These are phyloP conservation scores for Thielaviopsis punctulata DNA, from an alignment of 2,329 filamentous ascomycete genomes.

Conservation along the genomic window DNA sequence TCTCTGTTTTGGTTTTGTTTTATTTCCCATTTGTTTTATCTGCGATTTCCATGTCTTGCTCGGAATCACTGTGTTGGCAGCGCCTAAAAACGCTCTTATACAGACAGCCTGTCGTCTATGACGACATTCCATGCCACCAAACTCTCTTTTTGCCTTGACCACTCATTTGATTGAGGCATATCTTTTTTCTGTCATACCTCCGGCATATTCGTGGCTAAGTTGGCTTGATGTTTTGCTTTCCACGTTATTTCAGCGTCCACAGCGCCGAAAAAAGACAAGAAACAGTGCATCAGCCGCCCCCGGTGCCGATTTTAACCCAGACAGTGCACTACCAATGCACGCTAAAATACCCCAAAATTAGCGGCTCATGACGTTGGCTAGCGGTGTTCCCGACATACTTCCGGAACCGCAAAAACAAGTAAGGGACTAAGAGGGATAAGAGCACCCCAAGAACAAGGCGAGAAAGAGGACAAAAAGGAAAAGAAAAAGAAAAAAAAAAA, in stretches of 20 bases:
- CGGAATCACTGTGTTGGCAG: background rate
- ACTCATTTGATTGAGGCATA: background rate
- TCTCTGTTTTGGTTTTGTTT: background rate
- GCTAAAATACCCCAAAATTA: background rate
- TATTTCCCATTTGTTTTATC: background rate
- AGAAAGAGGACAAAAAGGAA: too few species aligned
- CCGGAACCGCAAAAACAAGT: background rate
- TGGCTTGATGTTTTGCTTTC: background rate
- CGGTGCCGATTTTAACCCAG: background rate
- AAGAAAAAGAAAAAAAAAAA: background rate
- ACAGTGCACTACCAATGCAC: background rate
- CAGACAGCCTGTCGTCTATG: background rate
- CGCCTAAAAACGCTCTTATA: background rate
- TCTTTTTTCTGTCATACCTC: background rate
- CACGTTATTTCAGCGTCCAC: background rate
- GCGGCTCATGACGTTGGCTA: slow-evolving; percentile 1
- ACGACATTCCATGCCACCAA: too few species aligned
- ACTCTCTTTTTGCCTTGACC: background rate
- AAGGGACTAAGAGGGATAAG: background rate
- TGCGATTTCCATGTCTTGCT: background rate
- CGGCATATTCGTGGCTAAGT: background rate
- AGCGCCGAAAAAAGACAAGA: background rate
- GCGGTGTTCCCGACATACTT: slow-evolving; percentile 1
- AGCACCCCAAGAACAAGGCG: too few species aligned
- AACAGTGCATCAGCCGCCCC: background rate